Evolutionary conservation across 495 filamentous ascomycete species (phyloP).

Genomic region (Podospora pseudopauciseta): DNA sequence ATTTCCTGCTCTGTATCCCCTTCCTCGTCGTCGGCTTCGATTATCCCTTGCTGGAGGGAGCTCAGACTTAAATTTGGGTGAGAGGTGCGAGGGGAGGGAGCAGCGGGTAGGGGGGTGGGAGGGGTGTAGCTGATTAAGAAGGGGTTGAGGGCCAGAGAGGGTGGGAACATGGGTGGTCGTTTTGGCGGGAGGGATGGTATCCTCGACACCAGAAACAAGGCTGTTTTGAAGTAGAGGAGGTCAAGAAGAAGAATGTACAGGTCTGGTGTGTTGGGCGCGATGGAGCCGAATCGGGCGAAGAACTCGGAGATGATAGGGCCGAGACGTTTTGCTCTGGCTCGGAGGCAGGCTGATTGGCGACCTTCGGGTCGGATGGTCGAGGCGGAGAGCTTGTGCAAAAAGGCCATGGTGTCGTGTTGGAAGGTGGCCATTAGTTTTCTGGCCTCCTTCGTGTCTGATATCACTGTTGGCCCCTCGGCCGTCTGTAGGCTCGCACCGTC

Average conservation of each 20-base stretch:
- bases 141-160: slow-evolving; percentile 1
- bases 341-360: slow-evolving; percentile 18
- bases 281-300: slow-evolving; percentile 9
- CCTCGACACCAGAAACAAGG: slow-evolving; percentile 46
- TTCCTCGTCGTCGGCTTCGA: not conserved
- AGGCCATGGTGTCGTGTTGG: slow-evolving; percentile 25
- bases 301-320: slow-evolving; percentile 15
- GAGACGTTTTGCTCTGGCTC: slow-evolving; percentile 16
- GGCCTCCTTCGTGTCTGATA: slow-evolving; percentile 3
- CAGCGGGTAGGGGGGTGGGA: not conserved
- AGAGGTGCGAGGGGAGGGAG: not conserved
- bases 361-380: slow-evolving; percentile 9
- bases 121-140: slow-evolving; percentile 6
- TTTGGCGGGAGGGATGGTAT: slow-evolving; percentile 31
- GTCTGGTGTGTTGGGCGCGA: slow-evolving; percentile 12
- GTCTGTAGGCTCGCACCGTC: slow-evolving; percentile 34
- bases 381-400: slow-evolving; percentile 15
- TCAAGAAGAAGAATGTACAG: slow-evolving; percentile 16
- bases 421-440: slow-evolving; percentile 21
- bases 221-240: slow-evolving; percentile 51
- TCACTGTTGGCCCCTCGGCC: not conserved
- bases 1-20: not conserved
- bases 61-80: not conserved
- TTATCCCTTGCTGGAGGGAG: not conserved
- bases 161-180: not conserved